Evolutionary conservation across 2,329 filamentous ascomycete genomes (phyloP).

Genomic region (Cytospora paraplurivora): DNA sequence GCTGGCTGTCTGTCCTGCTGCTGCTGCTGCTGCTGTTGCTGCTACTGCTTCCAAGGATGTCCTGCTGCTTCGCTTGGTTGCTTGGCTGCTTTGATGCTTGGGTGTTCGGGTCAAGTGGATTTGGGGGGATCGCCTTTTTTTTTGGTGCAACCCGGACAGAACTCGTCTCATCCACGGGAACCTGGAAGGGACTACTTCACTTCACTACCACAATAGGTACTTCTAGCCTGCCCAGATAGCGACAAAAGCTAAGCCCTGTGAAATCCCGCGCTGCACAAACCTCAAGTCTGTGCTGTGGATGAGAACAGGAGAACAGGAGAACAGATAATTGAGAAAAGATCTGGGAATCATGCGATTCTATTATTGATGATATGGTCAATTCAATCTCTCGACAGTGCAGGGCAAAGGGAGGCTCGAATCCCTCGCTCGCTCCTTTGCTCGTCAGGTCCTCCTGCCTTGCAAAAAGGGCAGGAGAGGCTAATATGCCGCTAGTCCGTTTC

Average conservation of each 20-base stretch:
- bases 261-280: not conserved
- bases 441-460: constrained; percentile 5
- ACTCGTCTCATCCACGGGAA: constrained; percentile 15
- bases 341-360: not conserved
- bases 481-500: constrained; percentile 16
- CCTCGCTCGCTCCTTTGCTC: constrained; percentile 1
- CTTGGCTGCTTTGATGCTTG: not conserved
- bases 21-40: not conserved
- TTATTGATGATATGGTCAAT: not conserved
- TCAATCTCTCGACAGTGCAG: not conserved
- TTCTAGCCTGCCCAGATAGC: not conserved
- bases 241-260: not conserved
- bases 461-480: constrained; percentile 23
- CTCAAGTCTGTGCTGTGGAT: not conserved
- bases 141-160: constrained; percentile 5
- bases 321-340: constrained; percentile 7
- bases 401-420: not conserved
- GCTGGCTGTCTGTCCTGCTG: constrained; percentile 3
- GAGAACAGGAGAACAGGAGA: not conserved
- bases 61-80: not conserved
- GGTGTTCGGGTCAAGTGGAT: constrained; percentile 1
- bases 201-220: too few relatives aligned
- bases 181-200: not conserved
- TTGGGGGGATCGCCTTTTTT: constrained; percentile 2
- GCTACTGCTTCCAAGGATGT: not conserved